Conservation (phyloP, 2,329 filamentous ascomycete species). For the Colletotrichum tabaci region DNA sequence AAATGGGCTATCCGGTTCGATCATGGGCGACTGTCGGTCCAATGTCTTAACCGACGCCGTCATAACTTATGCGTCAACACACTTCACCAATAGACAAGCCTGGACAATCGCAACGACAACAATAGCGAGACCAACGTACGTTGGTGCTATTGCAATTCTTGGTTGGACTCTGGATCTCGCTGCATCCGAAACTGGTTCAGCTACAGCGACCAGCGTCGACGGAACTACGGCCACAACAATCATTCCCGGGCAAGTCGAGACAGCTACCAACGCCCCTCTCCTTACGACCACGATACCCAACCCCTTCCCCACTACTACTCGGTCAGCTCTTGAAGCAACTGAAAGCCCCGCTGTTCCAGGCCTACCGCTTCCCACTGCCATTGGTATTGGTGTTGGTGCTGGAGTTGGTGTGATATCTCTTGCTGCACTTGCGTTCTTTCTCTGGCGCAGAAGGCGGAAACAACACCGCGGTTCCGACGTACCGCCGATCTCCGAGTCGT, state of each 20-base stretch:
- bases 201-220: no score
- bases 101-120: constrained; percentile 16
- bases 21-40: constrained; percentile 18
- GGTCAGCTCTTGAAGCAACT: background rate
- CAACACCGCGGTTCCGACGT: background rate
- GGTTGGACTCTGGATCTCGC: background rate
- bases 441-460: constrained; percentile 4
- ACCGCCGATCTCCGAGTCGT: background rate
- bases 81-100: background rate
- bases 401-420: background rate
- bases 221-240: background rate
- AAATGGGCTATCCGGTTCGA: background rate
- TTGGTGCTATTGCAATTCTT: background rate
- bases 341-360: background rate
- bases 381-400: constrained; percentile 5
- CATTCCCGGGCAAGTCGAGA: background rate
- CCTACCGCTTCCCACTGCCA: background rate
- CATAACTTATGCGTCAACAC: constrained; percentile 15
- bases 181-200: background rate
- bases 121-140: background rate
- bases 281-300: background rate
- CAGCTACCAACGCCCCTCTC: background rate
- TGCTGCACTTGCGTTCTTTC: background rate
- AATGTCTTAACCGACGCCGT: constrained; percentile 9
- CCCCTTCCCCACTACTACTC: background rate